Evolutionary conservation across 208 protist species (phyloP), one percentile per base, ranked within the genome.

Genomic region (Acanthamoeba lenticulata): DNA sequence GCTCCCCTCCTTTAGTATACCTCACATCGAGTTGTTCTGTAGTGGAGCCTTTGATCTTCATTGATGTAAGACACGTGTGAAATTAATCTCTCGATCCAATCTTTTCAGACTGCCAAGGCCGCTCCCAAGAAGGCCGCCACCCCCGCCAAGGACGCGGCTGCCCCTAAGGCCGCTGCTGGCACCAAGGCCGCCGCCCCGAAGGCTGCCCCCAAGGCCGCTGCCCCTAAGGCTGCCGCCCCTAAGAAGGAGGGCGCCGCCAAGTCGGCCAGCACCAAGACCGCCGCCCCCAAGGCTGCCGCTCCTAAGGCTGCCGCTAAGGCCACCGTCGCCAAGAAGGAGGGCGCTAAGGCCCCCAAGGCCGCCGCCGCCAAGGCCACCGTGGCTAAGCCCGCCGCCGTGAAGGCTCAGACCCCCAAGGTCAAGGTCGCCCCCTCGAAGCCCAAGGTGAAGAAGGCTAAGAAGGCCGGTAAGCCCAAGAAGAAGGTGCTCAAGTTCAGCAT

Each of bases 401-500:
- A 74, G 65, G 65, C 65, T n/a, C 57, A 65, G 57, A 65, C 57
- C 57, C 57, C 57, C 27, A 65, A 65, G 57, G 57, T 65, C 57
- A 65, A 65, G 57, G 65, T 27, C 65, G 36, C 65, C 36, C 65
- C 65, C 36, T 15, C 65, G 32, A 52, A 52, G 81, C 52, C 57
- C 49, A 60, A 49, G 44, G 44, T 49, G 15, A 92, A 92, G 86
- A 92, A 67, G 86, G 69, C 17, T 29, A 94, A 81, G 90, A 40
- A 57, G 47, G 47, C 38, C 72, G 19, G 42, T 57, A 86, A 86
- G 77, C 40, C 44, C 15, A 81, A 94, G 72, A 94, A 94, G 92
- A 47, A 38, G 32, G 40, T 62, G 7, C 92, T 90, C 92, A 94
- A 94, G 92, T 94, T 94, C 77, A 62, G 42, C 32, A 29, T 94